Percentiles rank a stretch among this genome's conserved stretches.
Evolutionary conservation across 2,329 filamentous ascomycete genomes (phyloP).

Genomic region (Trichoderma sp.): DNA sequence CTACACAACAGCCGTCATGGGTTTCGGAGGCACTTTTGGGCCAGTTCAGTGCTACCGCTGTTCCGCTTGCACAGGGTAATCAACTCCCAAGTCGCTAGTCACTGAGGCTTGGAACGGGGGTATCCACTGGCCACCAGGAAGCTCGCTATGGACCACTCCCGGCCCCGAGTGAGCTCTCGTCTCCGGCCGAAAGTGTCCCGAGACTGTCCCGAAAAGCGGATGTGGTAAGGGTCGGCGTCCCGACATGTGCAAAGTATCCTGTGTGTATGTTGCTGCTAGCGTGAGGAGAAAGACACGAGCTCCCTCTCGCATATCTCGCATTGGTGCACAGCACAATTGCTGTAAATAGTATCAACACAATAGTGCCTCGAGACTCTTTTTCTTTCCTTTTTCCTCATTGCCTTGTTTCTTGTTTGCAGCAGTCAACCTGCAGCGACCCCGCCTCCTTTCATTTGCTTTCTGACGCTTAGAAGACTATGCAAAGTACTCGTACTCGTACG

Average conservation of each 20-base stretch:
- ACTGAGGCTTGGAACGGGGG: conserved; percentile 2
- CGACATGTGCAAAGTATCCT: not conserved
- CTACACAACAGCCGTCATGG: conserved; percentile 16
- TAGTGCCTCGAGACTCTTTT: not conserved
- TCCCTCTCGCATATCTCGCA: conserved; percentile 3
- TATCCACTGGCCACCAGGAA: not conserved
- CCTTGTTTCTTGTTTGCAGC: not conserved
- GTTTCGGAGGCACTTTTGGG: conserved; percentile 21
- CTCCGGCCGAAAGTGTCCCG: conserved; percentile 20
- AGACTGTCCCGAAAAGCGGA: conserved; percentile 15
- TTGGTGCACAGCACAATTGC: not conserved
- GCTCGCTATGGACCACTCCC: not conserved
- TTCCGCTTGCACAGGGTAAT: not conserved
- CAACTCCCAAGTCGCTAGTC: not conserved
- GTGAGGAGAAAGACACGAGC: not conserved
- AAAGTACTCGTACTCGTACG: too few species aligned
- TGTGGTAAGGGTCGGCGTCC: not conserved
- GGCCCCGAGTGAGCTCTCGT: conserved; percentile 10
- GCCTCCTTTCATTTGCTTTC: not conserved
- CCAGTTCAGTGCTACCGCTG: not conserved
- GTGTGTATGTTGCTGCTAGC: not conserved
- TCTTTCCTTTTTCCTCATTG: not conserved
- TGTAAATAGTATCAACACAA: not conserved
- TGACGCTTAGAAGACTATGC: not conserved
- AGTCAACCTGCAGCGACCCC: not conserved